phyloP scores from a whole-genome alignment of 2,329 filamentous ascomycete species.

The Amauroascus verrucosus region DNA sequence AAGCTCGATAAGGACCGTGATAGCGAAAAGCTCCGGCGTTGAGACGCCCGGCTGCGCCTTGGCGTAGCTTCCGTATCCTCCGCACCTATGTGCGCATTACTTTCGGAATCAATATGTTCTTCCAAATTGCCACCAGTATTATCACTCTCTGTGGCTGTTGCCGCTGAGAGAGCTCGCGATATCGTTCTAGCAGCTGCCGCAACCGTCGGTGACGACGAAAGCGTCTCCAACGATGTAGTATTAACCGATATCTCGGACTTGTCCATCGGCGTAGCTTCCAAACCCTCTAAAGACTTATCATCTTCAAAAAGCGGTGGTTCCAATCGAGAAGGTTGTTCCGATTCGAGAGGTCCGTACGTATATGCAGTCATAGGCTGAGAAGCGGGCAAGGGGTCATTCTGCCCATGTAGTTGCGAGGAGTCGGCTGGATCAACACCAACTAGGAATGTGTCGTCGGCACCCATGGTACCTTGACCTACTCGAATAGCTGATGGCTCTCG shows the following conservation, averaged over 20 bases:
- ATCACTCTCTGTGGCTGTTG: background rate
- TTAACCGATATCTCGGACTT: constrained; percentile 12
- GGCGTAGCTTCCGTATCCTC: constrained; percentile 15
- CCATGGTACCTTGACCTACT: constrained; percentile 21
- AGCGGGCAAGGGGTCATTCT: constrained; percentile 16
- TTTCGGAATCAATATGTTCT: background rate
- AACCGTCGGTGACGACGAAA: constrained; percentile 38
- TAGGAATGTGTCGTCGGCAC: constrained; percentile 37
- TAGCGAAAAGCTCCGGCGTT: background rate
- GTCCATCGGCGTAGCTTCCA: constrained; percentile 10
- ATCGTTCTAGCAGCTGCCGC: constrained; percentile 35
- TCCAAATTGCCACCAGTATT: background rate
- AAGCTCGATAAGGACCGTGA: constrained; percentile 7
- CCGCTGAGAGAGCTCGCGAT: constrained; percentile 29
- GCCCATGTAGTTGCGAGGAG: constrained; percentile 6
- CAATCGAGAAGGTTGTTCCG: constrained; percentile 12
- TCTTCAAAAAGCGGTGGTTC: constrained; percentile 13
- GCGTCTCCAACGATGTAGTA: constrained; percentile 33
- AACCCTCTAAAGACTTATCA: constrained; percentile 12
- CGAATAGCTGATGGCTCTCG: constrained; percentile 44
- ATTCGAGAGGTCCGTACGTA: constrained; percentile 23
- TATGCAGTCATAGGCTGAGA: constrained; percentile 19
- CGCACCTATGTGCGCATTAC: background rate
- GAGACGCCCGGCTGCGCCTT: constrained; percentile 5
- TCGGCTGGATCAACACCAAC: constrained; percentile 29